Conservation (phyloP, 2,329 filamentous ascomycete genomes). For the Periconia sp. region DNA sequence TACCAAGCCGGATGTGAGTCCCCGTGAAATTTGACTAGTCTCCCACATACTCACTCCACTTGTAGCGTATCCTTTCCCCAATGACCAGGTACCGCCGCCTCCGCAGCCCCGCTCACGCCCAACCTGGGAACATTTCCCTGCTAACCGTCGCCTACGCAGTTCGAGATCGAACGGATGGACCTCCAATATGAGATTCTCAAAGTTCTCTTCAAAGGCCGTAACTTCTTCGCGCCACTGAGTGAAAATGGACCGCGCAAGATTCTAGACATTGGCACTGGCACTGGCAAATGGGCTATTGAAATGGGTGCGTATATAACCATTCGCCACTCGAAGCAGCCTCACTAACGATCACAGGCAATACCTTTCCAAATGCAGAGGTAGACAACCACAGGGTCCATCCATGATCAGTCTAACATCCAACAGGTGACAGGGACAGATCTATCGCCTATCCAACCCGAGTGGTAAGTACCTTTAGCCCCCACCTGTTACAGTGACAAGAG, state of each 20-base stretch:
- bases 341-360: constrained; percentile 37
- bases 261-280: constrained; percentile 51
- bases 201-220: constrained; percentile 40
- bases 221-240: constrained; percentile 46
- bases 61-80: constrained; percentile 48
- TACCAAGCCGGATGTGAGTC: constrained; percentile 48
- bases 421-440: constrained; percentile 52
- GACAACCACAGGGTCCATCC: background rate
- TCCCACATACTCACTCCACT: too few relatives aligned
- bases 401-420: constrained; percentile 17
- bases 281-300: constrained; percentile 50
- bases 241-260: constrained; percentile 44
- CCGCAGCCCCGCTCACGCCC: constrained; percentile 3
- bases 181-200: constrained; percentile 48
- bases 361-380: constrained; percentile 42
- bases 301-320: constrained; percentile 46
- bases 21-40: too few relatives aligned
- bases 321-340: too few relatives aligned
- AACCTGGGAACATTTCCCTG: background rate
- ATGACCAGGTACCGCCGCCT: constrained; percentile 39
- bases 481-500: background rate
- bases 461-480: constrained; percentile 23
- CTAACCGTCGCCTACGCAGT: constrained; percentile 29
- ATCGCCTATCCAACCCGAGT: constrained; percentile 48
- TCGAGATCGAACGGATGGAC: constrained; percentile 46